A percentile compares a stretch with the other conserved stretches of the same genome.
phyloP scores from a whole-genome alignment of 305 asterid species.

The Fraxinus paxiana region DNA sequence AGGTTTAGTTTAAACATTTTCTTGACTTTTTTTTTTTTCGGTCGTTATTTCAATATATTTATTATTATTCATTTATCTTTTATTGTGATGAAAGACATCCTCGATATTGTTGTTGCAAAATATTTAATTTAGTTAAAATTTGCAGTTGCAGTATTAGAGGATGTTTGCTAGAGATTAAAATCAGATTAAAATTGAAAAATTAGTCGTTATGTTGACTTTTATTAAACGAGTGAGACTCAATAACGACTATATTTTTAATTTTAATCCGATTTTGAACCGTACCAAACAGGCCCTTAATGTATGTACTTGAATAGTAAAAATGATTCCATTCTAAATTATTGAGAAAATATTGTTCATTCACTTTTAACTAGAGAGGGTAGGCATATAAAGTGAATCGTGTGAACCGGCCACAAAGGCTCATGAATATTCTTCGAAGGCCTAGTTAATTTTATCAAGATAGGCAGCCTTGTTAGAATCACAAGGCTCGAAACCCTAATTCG shows the following conservation, averaged over 20 bases:
- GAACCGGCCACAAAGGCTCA: not conserved
- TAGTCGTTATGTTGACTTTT: too few species aligned
- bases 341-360: not conserved
- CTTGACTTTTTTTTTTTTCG: too few species aligned
- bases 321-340: not conserved
- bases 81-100: not conserved
- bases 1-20: not conserved
- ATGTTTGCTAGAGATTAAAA: too few species aligned
- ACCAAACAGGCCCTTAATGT: too few species aligned
- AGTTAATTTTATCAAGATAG: not conserved
- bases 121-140: not conserved
- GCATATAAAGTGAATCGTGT: not conserved
- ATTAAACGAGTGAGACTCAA: too few species aligned
- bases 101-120: not conserved
- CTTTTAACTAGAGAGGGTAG: not conserved
- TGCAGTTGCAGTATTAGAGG: not conserved
- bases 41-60: not conserved
- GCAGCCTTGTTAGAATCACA: not conserved
- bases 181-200: too few species aligned
- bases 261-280: too few species aligned
- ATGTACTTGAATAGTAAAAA: not conserved
- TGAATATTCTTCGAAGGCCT: not conserved
- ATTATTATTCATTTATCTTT: not conserved
- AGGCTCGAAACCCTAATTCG: not conserved
- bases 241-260: too few species aligned